Conservation (phyloP, 805 yeast genomes). For the Cyberlindnera japonica region DNA sequence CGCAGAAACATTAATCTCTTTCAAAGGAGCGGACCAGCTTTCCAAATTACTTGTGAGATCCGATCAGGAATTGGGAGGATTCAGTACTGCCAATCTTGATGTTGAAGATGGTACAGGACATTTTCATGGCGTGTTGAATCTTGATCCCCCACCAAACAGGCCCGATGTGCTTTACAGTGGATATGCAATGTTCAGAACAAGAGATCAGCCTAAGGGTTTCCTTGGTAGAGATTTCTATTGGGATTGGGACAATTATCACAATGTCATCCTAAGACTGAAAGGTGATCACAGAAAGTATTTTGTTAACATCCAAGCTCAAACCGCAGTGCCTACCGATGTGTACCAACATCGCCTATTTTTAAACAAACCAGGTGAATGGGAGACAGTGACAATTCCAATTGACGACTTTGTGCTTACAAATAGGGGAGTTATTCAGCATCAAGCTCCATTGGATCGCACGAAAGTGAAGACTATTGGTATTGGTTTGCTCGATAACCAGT, state of each 20-base stretch:
- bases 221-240: slow-evolving; percentile 47
- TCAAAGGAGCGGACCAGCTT: slow-evolving; percentile 47
- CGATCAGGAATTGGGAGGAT: slow-evolving; percentile 78
- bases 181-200: slow-evolving; percentile 81
- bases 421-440: slow-evolving; percentile 67
- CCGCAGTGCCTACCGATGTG: slow-evolving; percentile 71
- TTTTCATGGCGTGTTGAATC: slow-evolving; percentile 66
- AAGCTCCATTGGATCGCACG: slow-evolving; percentile 54
- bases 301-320: slow-evolving; percentile 78
- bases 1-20: slow-evolving; percentile 50
- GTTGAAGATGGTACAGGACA: slow-evolving; percentile 46
- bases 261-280: slow-evolving; percentile 64
- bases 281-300: slow-evolving; percentile 72
- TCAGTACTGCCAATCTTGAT: slow-evolving; percentile 57
- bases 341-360: slow-evolving; percentile 79
- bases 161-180: slow-evolving; percentile 65
- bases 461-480: slow-evolving; percentile 71
- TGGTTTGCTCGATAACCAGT: slow-evolving; percentile 72
- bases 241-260: slow-evolving; percentile 67
- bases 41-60: slow-evolving; percentile 54
- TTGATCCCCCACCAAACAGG: slow-evolving; percentile 61
- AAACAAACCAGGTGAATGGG: slow-evolving; percentile 75
- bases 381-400: slow-evolving; percentile 73
- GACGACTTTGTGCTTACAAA: slow-evolving; percentile 80
- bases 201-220: slow-evolving; percentile 44